Evolutionary conservation across 2,329 filamentous ascomycete species (phyloP).

Genomic region (Chlorencoelia australis): DNA sequence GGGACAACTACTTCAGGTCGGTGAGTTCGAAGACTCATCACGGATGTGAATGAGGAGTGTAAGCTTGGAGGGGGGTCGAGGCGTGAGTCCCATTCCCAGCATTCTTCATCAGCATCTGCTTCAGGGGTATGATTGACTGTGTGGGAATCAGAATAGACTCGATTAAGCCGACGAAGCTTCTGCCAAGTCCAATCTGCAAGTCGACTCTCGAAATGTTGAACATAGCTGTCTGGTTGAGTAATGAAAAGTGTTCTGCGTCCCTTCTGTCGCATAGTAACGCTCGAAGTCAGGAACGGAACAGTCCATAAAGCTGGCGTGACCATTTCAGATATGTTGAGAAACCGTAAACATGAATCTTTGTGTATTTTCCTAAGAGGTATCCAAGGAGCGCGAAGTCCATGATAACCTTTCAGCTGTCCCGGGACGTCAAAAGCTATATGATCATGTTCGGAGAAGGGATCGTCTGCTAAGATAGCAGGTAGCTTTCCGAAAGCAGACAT

Average conservation of each 20-base stretch:
- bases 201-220: slow-evolving; percentile 43
- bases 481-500: slow-evolving; percentile 50
- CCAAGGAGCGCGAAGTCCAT: slow-evolving; percentile 55
- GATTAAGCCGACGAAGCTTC: slow-evolving; percentile 51
- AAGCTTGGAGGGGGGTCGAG: slow-evolving; percentile 3
- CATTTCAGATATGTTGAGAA: slow-evolving; percentile 63
- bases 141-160: slow-evolving; percentile 39
- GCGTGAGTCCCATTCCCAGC: slow-evolving; percentile 52
- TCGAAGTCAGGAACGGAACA: slow-evolving; percentile 57
- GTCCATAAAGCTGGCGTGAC: slow-evolving; percentile 63
- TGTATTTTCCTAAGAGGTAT: slow-evolving; percentile 69
- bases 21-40: slow-evolving; percentile 34
- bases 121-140: slow-evolving; percentile 42
- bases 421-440: slow-evolving; percentile 16
- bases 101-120: slow-evolving; percentile 52
- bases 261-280: slow-evolving; percentile 62
- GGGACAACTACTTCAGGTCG: slow-evolving; percentile 20
- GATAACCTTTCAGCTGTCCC: slow-evolving; percentile 15
- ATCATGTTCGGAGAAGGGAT: slow-evolving; percentile 14
- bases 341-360: slow-evolving; percentile 62
- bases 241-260: slow-evolving; percentile 58
- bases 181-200: slow-evolving; percentile 59
- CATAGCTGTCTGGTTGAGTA: slow-evolving; percentile 64
- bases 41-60: slow-evolving; percentile 30
- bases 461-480: slow-evolving; percentile 30